Evolutionary conservation across 192 early-diverging fungal genomes (phyloP).

Genomic region (Coemansia sp.): DNA sequence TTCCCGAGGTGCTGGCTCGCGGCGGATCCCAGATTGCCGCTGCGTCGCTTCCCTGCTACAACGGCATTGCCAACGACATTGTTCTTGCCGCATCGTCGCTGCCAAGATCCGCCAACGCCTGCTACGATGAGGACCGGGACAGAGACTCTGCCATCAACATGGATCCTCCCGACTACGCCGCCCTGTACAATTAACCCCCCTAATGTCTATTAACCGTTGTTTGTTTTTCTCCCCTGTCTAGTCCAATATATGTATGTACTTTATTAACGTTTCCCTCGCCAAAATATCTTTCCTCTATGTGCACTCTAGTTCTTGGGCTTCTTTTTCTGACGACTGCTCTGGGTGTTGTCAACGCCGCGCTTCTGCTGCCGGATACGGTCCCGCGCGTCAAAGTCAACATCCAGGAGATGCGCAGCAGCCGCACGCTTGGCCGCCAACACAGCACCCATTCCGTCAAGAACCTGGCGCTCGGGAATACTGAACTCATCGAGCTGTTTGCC

Average conservation of each 20-base stretch:
- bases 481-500: slow-evolving; percentile 82
- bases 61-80: slow-evolving; percentile 26
- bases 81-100: slow-evolving; percentile 21
- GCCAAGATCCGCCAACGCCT: not conserved
- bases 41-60: slow-evolving; percentile 35
- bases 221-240: not conserved
- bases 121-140: not conserved
- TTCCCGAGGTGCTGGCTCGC: slow-evolving; percentile 28
- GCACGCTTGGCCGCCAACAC: slow-evolving; percentile 86
- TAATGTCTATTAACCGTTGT: not conserved
- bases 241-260: not conserved
- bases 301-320: not conserved
- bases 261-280: not conserved
- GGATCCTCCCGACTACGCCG: not conserved
- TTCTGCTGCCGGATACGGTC: slow-evolving; percentile 44
- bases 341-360: slow-evolving; percentile 2
- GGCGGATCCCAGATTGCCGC: slow-evolving; percentile 6
- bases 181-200: not conserved
- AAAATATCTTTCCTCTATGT: not conserved
- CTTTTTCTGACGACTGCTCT: not conserved
- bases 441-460: slow-evolving; percentile 81
- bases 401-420: slow-evolving; percentile 59
- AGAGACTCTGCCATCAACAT: not conserved
- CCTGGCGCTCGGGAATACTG: slow-evolving; percentile 74
- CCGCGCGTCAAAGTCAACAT: slow-evolving; percentile 51